Conservation (phyloP, 306 rosid genomes). For the Prunus kanzakura region DNA sequence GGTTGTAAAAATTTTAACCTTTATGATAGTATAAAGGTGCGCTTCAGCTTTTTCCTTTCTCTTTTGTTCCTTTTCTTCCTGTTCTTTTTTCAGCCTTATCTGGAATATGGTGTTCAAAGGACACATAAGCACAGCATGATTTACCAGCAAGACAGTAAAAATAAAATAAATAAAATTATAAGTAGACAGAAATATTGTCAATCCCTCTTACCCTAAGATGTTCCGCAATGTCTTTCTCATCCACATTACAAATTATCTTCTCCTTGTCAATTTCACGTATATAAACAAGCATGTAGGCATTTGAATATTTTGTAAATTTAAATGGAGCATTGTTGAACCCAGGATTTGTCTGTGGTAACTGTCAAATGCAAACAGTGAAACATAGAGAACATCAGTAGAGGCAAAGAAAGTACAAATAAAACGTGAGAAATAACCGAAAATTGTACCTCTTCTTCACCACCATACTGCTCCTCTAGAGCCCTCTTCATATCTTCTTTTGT, state of each 20-base stretch:
- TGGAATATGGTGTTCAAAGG: conserved; percentile 18
- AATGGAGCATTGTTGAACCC: conserved; percentile 93
- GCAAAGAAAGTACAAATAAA: conserved; percentile 4
- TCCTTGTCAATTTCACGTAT: conserved; percentile 95
- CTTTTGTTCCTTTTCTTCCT: conserved; percentile 89
- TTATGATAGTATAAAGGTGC: conserved; percentile 90
- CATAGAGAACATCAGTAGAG: conserved; percentile 4
- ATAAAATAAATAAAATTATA: neutral
- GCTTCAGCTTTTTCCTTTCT: conserved; percentile 97
- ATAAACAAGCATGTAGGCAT: conserved; percentile 96
- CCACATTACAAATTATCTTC: conserved; percentile 89
- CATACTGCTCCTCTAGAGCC: conserved; percentile 95
- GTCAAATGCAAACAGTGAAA: conserved; percentile 29
- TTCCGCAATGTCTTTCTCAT: conserved; percentile 94
- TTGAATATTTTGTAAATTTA: conserved; percentile 90
- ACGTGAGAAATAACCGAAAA: conserved; percentile 8
- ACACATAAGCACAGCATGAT: neutral
- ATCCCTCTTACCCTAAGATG: conserved; percentile 77
- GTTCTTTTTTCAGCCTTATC: conserved; percentile 96
- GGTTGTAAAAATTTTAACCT: conserved; percentile 38
- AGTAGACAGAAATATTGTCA: neutral
- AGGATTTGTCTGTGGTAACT: conserved; percentile 94
- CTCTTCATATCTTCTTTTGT: conserved; percentile 88
- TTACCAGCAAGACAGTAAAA: neutral
- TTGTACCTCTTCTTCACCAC: conserved; percentile 92